Percentiles rank a stretch among this genome's conserved stretches.
Conservation (phyloP, 306 rosid species). For the Gillenia trifoliata region DNA sequence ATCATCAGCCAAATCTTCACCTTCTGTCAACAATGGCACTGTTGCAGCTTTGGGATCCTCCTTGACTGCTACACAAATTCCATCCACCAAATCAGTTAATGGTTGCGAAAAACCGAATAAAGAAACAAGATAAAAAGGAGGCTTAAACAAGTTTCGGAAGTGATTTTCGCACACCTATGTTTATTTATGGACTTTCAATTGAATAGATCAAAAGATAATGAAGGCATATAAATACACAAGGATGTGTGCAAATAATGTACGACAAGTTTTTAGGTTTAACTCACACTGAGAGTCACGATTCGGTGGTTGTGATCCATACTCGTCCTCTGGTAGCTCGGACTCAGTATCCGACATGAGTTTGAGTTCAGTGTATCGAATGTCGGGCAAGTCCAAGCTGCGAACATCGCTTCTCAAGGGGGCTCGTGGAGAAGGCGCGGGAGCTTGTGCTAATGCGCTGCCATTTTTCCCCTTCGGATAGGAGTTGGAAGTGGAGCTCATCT, state of each 20-base stretch:
- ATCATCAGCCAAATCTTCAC: conserved; percentile 47
- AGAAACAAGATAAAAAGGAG: background rate
- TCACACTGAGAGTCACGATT: conserved; percentile 30
- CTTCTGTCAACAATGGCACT: conserved; percentile 41
- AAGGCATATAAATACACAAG: background rate
- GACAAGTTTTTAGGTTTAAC: conserved; percentile 11
- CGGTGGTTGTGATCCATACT: conserved; percentile 17
- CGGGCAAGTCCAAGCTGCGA: conserved; percentile 39
- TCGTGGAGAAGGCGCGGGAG: conserved; percentile 70
- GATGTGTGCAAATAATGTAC: background rate
- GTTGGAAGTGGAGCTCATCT: conserved; percentile 30
- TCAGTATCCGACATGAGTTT: conserved; percentile 34
- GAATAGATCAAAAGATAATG: background rate
- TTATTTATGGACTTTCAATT: no score
- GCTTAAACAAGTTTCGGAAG: background rate
- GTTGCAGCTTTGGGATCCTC: conserved; percentile 45
- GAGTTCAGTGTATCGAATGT: conserved; percentile 35
- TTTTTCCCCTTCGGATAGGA: conserved; percentile 24
- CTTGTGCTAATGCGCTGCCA: conserved; percentile 23
- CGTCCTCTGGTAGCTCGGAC: conserved; percentile 34
- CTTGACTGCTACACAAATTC: conserved; percentile 39
- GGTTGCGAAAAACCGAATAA: background rate
- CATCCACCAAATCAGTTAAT: background rate
- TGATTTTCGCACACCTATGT: no score
- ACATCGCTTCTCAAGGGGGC: conserved; percentile 38